Evolutionary conservation across 768 basidiomycete genomes (phyloP).

Genomic region (Infundibulicybe gibba): DNA sequence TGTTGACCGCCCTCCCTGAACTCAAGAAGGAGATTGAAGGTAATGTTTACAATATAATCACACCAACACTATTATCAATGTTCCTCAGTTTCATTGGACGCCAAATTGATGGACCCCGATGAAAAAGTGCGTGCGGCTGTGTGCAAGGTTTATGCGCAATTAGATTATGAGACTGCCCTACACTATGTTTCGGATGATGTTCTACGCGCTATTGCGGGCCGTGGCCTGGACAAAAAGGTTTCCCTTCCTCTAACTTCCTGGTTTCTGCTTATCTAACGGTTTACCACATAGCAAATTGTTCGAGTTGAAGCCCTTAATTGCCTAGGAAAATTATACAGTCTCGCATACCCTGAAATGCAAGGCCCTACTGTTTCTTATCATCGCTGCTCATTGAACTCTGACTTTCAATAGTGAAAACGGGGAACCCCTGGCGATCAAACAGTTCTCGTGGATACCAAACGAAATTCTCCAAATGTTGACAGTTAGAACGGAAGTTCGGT

Average conservation of each 20-base stretch:
- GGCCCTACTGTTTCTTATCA: slow-evolving; percentile 21
- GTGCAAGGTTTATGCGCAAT: slow-evolving; percentile 73
- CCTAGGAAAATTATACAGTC: slow-evolving; percentile 72
- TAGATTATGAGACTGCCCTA: slow-evolving; percentile 89
- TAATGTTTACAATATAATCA: slow-evolving; percentile 16
- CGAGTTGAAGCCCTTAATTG: slow-evolving; percentile 75
- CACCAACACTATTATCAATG: not conserved
- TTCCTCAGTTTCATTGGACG: slow-evolving; percentile 47
- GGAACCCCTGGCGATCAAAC: slow-evolving; percentile 63
- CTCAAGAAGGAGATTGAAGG: slow-evolving; percentile 70
- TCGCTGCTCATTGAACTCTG: slow-evolving; percentile 2
- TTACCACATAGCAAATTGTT: slow-evolving; percentile 45
- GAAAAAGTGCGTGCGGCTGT: slow-evolving; percentile 86
- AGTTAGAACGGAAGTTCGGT: slow-evolving; percentile 60
- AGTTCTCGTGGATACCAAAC: slow-evolving; percentile 94
- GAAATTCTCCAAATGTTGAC: slow-evolving; percentile 56
- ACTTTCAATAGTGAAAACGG: slow-evolving; percentile 65
- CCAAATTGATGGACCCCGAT: slow-evolving; percentile 82
- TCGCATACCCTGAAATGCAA: slow-evolving; percentile 89
- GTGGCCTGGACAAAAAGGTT: slow-evolving; percentile 87
- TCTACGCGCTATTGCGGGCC: slow-evolving; percentile 60
- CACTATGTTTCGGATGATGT: slow-evolving; percentile 72
- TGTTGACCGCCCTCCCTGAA: slow-evolving; percentile 67
- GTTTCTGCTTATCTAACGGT: not conserved
- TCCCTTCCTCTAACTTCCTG: slow-evolving; percentile 6